Base-by-base conservation (phyloP, 1,284 basidiomycete genomes). In the Vanrija humicola region DNA sequence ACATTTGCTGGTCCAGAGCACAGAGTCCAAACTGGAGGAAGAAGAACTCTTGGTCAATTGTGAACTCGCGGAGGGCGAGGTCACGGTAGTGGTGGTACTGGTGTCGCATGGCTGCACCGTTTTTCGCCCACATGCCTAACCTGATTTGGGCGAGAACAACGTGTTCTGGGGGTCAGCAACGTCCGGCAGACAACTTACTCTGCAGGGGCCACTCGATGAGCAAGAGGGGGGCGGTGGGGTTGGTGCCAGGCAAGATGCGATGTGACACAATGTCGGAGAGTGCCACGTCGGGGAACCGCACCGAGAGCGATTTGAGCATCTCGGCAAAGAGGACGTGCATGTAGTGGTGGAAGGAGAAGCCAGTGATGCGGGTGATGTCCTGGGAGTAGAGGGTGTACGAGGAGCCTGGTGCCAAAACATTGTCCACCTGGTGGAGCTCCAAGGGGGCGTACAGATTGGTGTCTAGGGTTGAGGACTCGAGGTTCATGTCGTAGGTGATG, bases 61-160 rank as follows among this genome's bases (percentile, higher is more conserved):
- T 98, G 10, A 92, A 83, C 73, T 98, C 96, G 26, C 95, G 87
- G 52, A 98, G 84, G 82, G 89, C 89, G 72, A 92, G 92, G 73
- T 98, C 95, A 43, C 93, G 88, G 74, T 98, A 99, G 73, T 98
- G 94, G 53, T 95, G 82, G n/a, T 94, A 82, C 72, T 98, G 96
- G 1, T 91, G 90, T 2, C 95, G 87, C 64, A 98, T 94, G 6
- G 89, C 89, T 65, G 93, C 90, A 3, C 96, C 96, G 65, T 99
- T 99, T 51, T 95, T 87, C 5, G 97, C 94, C 96, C 96, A 99
- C 19, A 98, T 82, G 3, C 94, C 93, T 2, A 90, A 88, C 16
- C 93, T 85, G 52, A 98, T 93, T 75, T 98, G 96, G 0, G 95
- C 91, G 38, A 98, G 86, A 82, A 75, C 66, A 23, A 69, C 72